Percentiles rank a stretch among this genome's conserved stretches.
Conservation (phyloP, 1,284 basidiomycete genomes). For the Rhodotorula sp. region DNA sequence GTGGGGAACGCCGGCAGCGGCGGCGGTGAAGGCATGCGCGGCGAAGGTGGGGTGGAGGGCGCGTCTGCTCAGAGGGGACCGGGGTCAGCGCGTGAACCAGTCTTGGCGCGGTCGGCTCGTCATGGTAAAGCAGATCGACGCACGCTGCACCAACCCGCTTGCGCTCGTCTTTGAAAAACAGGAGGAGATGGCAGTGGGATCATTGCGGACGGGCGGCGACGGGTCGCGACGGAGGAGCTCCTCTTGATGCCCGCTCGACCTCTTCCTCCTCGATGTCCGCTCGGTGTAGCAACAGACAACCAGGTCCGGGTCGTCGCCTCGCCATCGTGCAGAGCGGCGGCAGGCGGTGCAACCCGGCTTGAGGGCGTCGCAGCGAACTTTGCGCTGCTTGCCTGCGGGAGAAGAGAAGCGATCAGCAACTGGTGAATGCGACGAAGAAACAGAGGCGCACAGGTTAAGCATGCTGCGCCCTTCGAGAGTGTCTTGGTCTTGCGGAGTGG, state of each 20-base stretch:
- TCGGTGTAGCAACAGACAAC: slow-evolving; percentile 12
- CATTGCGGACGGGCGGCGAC: too few relatives aligned
- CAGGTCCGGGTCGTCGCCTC: slow-evolving; percentile 5
- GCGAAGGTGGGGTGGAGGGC: not conserved
- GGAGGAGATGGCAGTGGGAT: too few relatives aligned
- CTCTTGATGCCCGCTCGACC: not conserved
- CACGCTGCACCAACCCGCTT: not conserved
- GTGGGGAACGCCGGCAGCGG: not conserved
- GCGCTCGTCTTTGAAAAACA: not conserved
- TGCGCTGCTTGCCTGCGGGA: slow-evolving; percentile 15
- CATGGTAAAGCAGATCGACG: not conserved
- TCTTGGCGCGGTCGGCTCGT: not conserved
- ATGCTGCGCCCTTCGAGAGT: not conserved
- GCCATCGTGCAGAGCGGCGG: slow-evolving; percentile 19
- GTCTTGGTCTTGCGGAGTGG: not conserved
- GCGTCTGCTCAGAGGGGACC: not conserved
- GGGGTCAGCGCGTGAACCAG: not conserved
- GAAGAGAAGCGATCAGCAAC: not conserved
- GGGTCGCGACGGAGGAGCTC: not conserved
- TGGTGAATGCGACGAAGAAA: not conserved
- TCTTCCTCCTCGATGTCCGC: not conserved
- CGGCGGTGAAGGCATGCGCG: not conserved
- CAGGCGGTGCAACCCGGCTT: slow-evolving; percentile 22
- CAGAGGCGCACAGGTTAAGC: not conserved
- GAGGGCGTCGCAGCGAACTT: slow-evolving; percentile 24